Percentiles rank a stretch among this genome's conserved stretches.
Conservation (phyloP, 169 alveolate species). For the Cytauxzoon felis region DNA sequence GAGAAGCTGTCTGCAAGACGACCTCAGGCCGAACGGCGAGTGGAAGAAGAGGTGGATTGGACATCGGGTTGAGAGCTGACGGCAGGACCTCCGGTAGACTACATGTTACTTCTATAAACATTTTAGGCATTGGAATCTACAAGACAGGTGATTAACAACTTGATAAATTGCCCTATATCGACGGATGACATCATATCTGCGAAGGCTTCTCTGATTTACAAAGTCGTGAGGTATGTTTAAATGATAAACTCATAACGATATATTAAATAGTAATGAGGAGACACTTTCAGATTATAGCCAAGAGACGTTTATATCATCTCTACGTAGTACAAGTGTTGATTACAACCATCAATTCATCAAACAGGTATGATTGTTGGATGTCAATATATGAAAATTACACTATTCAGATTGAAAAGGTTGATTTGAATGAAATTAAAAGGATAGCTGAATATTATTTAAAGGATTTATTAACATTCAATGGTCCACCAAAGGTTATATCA, state of each 20-base stretch:
- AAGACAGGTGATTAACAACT: slow-evolving; percentile 29
- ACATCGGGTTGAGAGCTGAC: no score
- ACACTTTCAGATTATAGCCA: slow-evolving; percentile 57
- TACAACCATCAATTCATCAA: slow-evolving; percentile 4
- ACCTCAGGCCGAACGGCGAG: no score
- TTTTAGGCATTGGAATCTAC: slow-evolving; percentile 62
- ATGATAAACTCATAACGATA: neutral
- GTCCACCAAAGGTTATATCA: slow-evolving; percentile 4
- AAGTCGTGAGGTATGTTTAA: slow-evolving; percentile 29
- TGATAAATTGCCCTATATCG: slow-evolving; percentile 27
- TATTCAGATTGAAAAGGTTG: slow-evolving; percentile 13
- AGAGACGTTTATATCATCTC: slow-evolving; percentile 55
- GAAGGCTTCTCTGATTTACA: slow-evolving; percentile 59
- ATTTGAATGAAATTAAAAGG: slow-evolving; percentile 4
- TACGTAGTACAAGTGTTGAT: slow-evolving; percentile 46
- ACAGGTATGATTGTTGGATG: slow-evolving; percentile 4
- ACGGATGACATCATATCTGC: slow-evolving; percentile 59
- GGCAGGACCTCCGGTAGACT: neutral
- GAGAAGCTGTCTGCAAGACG: no score
- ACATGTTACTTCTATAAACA: neutral
- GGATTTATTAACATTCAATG: slow-evolving; percentile 2
- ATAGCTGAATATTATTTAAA: slow-evolving; percentile 32
- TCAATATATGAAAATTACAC: neutral
- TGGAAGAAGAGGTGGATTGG: no score
- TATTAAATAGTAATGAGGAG: slow-evolving; percentile 46